Percentiles rank a stretch among this genome's conserved stretches.
Conservation (phyloP, 805 yeast species). For the Saccharomyces jurei region DNA sequence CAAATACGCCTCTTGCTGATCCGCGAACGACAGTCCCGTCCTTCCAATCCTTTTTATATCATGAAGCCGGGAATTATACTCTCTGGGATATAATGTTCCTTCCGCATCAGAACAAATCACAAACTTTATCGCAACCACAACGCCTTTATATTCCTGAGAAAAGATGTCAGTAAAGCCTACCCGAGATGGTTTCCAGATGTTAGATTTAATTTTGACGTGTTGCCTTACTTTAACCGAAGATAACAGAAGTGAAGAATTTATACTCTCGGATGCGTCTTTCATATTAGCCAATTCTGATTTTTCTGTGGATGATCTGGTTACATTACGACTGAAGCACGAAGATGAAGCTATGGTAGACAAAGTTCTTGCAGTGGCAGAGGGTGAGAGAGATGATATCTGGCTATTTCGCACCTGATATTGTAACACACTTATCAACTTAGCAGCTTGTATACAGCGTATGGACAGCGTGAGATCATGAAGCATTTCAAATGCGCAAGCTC, state of each 20-base stretch:
- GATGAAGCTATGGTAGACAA: constrained; percentile 19
- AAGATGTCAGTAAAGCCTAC: constrained; percentile 16
- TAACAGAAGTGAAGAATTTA: constrained; percentile 12
- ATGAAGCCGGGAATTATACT: constrained; percentile 9
- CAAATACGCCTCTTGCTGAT: constrained; percentile 9
- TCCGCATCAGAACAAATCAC: constrained; percentile 3
- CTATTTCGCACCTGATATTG: constrained; percentile 17
- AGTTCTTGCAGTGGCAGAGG: constrained; percentile 21
- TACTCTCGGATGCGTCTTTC: not conserved
- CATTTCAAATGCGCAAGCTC: constrained; percentile 3
- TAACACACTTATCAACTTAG: constrained; percentile 15
- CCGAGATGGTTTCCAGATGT: constrained; percentile 18
- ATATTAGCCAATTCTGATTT: constrained; percentile 3
- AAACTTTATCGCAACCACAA: constrained; percentile 13
- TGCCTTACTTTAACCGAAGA: constrained; percentile 20
- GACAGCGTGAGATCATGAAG: constrained; percentile 11
- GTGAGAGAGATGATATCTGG: constrained; percentile 7
- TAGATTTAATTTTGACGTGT: constrained; percentile 9
- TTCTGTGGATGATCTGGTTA: constrained; percentile 8
- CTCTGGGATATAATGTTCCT: not conserved
- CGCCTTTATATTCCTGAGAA: constrained; percentile 15
- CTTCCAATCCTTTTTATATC: constrained; percentile 22
- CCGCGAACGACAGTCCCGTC: constrained; percentile 20
- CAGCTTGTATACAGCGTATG: constrained; percentile 18
- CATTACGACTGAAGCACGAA: constrained; percentile 11